Base-by-base conservation (phyloP, 768 basidiomycete species). In the Rhizopogon roseolus region DNA sequence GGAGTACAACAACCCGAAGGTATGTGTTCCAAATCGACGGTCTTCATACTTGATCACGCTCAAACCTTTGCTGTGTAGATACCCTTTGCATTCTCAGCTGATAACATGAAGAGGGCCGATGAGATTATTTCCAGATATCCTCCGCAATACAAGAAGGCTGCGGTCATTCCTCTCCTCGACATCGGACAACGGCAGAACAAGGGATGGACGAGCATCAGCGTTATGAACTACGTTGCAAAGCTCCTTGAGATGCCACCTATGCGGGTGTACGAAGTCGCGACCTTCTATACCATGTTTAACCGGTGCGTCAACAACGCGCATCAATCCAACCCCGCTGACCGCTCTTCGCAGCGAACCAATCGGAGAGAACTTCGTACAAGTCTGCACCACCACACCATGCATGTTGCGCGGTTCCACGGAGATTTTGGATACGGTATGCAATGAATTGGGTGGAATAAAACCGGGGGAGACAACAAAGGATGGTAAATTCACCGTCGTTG, bases 251-350 rank as follows among this genome's bases (percentile, higher is more conserved):
- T 99, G 82, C 92, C 90, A 9, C 91, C 92, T 50, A 98, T 99
- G 97, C 89, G 97, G 9, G 97, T 98, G 2, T 99, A 99, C 69
- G 97, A 99, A 72, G 97, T 99, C 49, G 96, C 96, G 16, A 95
- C 93, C 13, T 99, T 99, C 76, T 99, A 99, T 73, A 99, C 97
- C 62, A 98, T 99, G 96, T 98, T 98, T 81, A 99, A 98, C 77
- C 83, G 95, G 92, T 92, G 54, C 63, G 81, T 58, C 16, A 51
- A n/a, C 25, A 25, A 13, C 25, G n/a, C 0, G 25, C 34, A 25
- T 14, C 34, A 17, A 36, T 49, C 28, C 41, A 48, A 45, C 6
- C 41, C 43, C 40, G 56, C 11, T 50, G n/a, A 46, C 36, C 36
- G 27, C 6, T 53, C 13, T 41, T 9, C 28, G 8, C 56, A 94